phyloP scores from a whole-genome alignment of 352 stramenopile genomes.

The Globisporangium canariense region DNA sequence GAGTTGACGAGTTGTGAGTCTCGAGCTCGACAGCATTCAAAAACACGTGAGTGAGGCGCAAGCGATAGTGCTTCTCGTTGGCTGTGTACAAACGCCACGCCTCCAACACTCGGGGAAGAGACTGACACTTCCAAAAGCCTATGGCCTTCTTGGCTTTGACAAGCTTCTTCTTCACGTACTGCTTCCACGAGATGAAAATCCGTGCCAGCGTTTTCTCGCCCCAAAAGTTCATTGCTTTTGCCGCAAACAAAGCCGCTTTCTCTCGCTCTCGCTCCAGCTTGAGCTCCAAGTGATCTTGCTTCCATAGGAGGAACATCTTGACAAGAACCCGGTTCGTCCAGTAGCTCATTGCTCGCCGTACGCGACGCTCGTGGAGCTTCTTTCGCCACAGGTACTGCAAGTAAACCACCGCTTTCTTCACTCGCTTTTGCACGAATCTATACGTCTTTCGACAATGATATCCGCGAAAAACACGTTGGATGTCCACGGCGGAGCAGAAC shows the following conservation, averaged over 20 bases:
- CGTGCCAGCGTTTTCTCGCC: slow-evolving; percentile 39
- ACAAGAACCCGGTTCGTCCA: slow-evolving; percentile 56
- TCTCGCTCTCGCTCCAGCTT: slow-evolving; percentile 25
- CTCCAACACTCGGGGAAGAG: slow-evolving; percentile 52
- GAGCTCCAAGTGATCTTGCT: slow-evolving; percentile 18
- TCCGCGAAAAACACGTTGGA: slow-evolving; percentile 53
- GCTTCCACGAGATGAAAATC: slow-evolving; percentile 48
- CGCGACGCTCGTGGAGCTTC: slow-evolving; percentile 35
- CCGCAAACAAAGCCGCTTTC: slow-evolving; percentile 26
- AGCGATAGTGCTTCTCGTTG: slow-evolving; percentile 27
- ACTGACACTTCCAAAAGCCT: slow-evolving; percentile 67
- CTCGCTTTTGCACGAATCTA: slow-evolving; percentile 28
- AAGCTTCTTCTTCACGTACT: slow-evolving; percentile 34
- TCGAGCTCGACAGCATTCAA: slow-evolving; percentile 61
- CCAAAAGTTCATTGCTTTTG: slow-evolving; percentile 66
- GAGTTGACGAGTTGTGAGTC: slow-evolving; percentile 60
- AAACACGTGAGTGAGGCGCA: slow-evolving; percentile 52
- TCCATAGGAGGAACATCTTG: slow-evolving; percentile 59
- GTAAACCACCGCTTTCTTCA: slow-evolving; percentile 38
- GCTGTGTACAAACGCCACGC: slow-evolving; percentile 36
- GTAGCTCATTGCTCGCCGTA: slow-evolving; percentile 49
- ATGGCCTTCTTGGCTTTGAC: slow-evolving; percentile 52
- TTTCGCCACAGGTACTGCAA: slow-evolving; percentile 65
- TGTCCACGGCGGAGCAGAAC: slow-evolving; percentile 55
- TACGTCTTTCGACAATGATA: slow-evolving; percentile 40